Evolutionary conservation across 306 rosid species (phyloP), one percentile per base, ranked within the genome.

Genomic region (Pterocarpus macrocarpus): DNA sequence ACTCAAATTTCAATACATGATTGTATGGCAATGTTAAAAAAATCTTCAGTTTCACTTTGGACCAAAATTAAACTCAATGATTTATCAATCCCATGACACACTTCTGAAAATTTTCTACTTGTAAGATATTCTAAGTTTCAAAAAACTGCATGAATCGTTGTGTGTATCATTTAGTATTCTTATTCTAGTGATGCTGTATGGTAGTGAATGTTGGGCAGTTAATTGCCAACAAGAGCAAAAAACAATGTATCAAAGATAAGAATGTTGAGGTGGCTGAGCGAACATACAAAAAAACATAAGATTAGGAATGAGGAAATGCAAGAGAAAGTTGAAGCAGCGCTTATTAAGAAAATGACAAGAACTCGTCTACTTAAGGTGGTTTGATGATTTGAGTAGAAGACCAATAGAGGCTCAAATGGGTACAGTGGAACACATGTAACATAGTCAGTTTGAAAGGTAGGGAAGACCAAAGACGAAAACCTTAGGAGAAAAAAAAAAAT

Each of bases 181-280:
- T 44, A 55, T 33, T 57, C n/a, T 56, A 9, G 65, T 71, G 43
- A 56, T 28, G 33, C 33, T 75, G 33, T 32, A 53, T 64, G 69
- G 41, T n/a, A 73, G 75, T 73, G 32, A 53, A 43, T 64, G 52
- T 68, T 65, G 65, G 63, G 17, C 34, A 64, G 16, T 73, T n/a
- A 53, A 73, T 49, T 53, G 36, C 34, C 53, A 65, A 39, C 15
- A 45, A 35, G 71, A 57, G 81, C 56, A 66, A 34, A 53, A 65
- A 33, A 6, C 34, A 64, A n/a, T 65, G 64, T 17, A 64, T 16
- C 39, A 10, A 28, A 17, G 62, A 70, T 53, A 5, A 53, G 22
- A 57, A 57, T 57, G 33, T 2, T 57, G 63, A 17, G 30, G 63
- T 57, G 63, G 33, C 2, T 16, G 4, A 16, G 63, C 2, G 63